Evolutionary conservation across 2,329 filamentous ascomycete species (phyloP).

Genomic region (Colletotrichum echinochloae): DNA sequence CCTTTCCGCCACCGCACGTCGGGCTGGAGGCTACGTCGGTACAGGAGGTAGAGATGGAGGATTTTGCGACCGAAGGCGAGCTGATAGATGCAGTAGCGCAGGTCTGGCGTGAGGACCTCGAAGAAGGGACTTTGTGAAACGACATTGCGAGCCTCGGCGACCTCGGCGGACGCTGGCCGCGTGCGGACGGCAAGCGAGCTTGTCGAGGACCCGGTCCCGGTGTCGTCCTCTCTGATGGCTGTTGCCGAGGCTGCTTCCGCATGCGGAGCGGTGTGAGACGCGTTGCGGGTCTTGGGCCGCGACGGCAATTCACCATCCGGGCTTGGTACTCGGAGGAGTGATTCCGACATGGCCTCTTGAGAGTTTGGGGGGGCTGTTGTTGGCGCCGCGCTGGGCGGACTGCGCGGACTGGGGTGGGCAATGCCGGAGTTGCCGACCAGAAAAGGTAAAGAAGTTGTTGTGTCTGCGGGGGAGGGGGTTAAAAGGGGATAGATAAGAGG

Average conservation of each 20-base stretch:
- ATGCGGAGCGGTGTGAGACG: constrained; percentile 33
- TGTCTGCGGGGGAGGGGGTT: background rate
- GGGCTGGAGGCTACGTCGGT: constrained; percentile 35
- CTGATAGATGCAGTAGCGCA: constrained; percentile 41
- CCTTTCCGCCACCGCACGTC: constrained; percentile 40
- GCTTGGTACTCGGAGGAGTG: constrained; percentile 15
- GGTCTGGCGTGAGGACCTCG: constrained; percentile 35
- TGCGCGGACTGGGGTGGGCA: background rate
- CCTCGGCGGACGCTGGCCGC: background rate
- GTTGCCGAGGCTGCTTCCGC: constrained; percentile 32
- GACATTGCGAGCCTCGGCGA: background rate
- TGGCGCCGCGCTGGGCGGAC: background rate
- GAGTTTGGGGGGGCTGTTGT: background rate
- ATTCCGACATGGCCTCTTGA: constrained; percentile 28
- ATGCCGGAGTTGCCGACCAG: background rate
- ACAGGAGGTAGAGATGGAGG: constrained; percentile 39
- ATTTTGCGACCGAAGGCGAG: constrained; percentile 36
- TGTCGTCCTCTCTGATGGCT: background rate
- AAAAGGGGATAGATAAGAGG: background rate
- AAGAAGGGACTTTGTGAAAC: constrained; percentile 32
- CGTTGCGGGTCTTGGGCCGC: constrained; percentile 18
- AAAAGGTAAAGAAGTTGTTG: background rate
- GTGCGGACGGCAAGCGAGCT: constrained; percentile 16
- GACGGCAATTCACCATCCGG: constrained; percentile 16
- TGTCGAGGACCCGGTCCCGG: background rate